Conservation (phyloP, 2,329 filamentous ascomycete species). For the Apiospora arundinis region DNA sequence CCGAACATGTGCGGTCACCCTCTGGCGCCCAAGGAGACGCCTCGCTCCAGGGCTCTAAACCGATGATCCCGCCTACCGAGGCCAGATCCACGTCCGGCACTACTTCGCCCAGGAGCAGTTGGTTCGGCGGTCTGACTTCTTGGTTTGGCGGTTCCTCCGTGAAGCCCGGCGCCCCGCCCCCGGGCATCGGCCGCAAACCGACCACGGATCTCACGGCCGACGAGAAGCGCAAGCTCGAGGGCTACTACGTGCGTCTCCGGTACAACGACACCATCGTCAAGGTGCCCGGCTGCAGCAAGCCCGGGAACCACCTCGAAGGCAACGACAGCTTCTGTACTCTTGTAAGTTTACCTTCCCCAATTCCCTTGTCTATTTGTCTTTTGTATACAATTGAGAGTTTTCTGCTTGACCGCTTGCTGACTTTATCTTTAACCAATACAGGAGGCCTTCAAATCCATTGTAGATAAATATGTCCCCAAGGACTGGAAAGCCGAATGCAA, state of each 20-base stretch:
- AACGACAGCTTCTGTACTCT: slow-evolving; percentile 92
- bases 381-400: neutral
- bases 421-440: slow-evolving; percentile 38
- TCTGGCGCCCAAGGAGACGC: slow-evolving; percentile 9
- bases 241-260: slow-evolving; percentile 86
- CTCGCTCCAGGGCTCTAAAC: neutral
- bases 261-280: slow-evolving; percentile 88
- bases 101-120: slow-evolving; percentile 28
- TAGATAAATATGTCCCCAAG: slow-evolving; percentile 85
- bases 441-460: slow-evolving; percentile 90
- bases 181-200: slow-evolving; percentile 66
- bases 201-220: slow-evolving; percentile 59
- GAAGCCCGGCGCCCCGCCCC: slow-evolving; percentile 41
- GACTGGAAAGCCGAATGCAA: slow-evolving; percentile 72
- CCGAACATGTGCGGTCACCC: slow-evolving; percentile 32
- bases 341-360: slow-evolving; percentile 53
- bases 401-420: neutral
- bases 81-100: neutral
- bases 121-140: slow-evolving; percentile 43
- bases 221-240: slow-evolving; percentile 68
- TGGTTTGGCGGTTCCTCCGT: slow-evolving; percentile 28
- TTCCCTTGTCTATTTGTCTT: neutral
- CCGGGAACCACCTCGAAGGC: slow-evolving; percentile 83
- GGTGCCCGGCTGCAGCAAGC: slow-evolving; percentile 78
- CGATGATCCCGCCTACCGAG: slow-evolving; percentile 27